Evolutionary conservation across 768 basidiomycete genomes (phyloP).

Genomic region (Gloeophyllum trabeum): DNA sequence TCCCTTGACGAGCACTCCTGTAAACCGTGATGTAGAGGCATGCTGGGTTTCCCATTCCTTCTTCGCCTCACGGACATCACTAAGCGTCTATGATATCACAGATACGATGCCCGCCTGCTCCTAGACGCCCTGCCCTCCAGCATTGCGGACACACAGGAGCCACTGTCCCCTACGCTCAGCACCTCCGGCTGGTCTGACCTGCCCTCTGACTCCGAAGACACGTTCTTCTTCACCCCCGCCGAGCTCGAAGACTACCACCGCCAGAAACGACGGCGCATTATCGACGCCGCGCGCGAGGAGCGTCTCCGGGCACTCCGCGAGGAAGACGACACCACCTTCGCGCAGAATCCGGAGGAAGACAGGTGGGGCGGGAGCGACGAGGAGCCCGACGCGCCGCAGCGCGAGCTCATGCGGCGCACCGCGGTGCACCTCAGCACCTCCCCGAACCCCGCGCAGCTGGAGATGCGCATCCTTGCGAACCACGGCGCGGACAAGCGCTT

Average conservation of each 20-base stretch:
- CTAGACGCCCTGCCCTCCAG: constrained; percentile 35
- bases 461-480: constrained; percentile 84
- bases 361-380: constrained; percentile 62
- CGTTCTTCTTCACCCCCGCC: constrained; percentile 61
- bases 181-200: constrained; percentile 69
- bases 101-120: constrained; percentile 75
- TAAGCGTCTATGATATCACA: too few relatives aligned
- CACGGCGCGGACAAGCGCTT: constrained; percentile 72
- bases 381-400: constrained; percentile 56
- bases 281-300: constrained; percentile 51
- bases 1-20: too few relatives aligned
- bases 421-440: constrained; percentile 57
- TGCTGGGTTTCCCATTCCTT: too few relatives aligned
- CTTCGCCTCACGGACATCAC: too few relatives aligned
- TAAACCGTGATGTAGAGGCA: too few relatives aligned
- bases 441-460: constrained; percentile 70
- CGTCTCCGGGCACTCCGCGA: constrained; percentile 47
- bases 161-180: constrained; percentile 26
- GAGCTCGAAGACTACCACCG: constrained; percentile 58
- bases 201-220: constrained; percentile 79
- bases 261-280: constrained; percentile 52
- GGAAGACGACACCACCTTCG: constrained; percentile 21
- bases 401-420: constrained; percentile 64
- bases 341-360: constrained; percentile 23
- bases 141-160: constrained; percentile 6